A percentile compares a stretch with the other conserved stretches of the same genome.
Conservation (phyloP, 352 stramenopile species). For the Saprolegnia diclina region DNA sequence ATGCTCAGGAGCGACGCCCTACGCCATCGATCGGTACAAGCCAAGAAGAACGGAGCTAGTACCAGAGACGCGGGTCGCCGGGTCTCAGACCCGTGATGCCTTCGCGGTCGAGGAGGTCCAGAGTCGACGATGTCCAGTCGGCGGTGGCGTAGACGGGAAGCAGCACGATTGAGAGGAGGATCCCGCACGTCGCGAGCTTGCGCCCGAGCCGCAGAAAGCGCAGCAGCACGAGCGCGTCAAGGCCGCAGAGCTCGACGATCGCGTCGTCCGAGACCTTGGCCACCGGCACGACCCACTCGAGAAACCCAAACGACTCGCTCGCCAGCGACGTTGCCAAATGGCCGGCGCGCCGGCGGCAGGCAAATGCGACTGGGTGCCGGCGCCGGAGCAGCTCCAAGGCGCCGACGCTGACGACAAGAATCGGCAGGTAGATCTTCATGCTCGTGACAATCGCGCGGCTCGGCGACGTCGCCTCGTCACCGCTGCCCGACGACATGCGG, state of each 20-base stretch:
- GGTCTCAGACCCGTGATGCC: not conserved
- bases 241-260: slow-evolving; percentile 57
- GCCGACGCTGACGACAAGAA: slow-evolving; percentile 45
- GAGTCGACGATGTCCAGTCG: slow-evolving; percentile 5
- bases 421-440: slow-evolving; percentile 54
- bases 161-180: slow-evolving; percentile 48
- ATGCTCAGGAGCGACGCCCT: slow-evolving; percentile 43
- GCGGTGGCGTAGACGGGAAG: slow-evolving; percentile 70
- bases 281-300: slow-evolving; percentile 44
- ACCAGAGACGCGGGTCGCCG: slow-evolving; percentile 20
- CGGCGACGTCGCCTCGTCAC: slow-evolving; percentile 26
- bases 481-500: not conserved
- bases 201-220: slow-evolving; percentile 62
- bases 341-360: slow-evolving; percentile 35
- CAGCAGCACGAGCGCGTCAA: slow-evolving; percentile 67
- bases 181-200: slow-evolving; percentile 52
- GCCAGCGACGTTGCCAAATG: slow-evolving; percentile 32
- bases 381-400: slow-evolving; percentile 59
- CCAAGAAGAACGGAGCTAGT: not conserved
- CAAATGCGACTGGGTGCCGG: slow-evolving; percentile 37
- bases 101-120: slow-evolving; percentile 11
- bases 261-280: slow-evolving; percentile 54
- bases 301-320: slow-evolving; percentile 29
- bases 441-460: slow-evolving; percentile 64
- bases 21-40: not conserved